Percentiles rank a stretch among this genome's conserved stretches.
These are phyloP conservation scores for Ambispora gerdemannii DNA, from an alignment of 192 early-diverging fungal genomes.

Conservation along the genomic window DNA sequence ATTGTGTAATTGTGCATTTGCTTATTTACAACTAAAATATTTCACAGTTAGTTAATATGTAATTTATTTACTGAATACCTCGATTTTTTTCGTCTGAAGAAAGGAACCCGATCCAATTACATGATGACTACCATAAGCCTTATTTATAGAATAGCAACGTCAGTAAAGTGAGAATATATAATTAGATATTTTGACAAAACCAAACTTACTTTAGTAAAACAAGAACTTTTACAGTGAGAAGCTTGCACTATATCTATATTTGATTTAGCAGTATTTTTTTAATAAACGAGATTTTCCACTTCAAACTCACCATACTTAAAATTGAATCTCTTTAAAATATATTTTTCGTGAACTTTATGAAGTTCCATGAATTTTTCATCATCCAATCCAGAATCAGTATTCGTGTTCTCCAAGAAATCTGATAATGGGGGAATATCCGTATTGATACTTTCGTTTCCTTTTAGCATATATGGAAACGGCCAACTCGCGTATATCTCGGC, in stretches of 20 bases:
- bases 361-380: constrained; percentile 26
- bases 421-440: neutral
- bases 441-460: neutral
- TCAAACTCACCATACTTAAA: constrained; percentile 46
- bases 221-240: constrained; percentile 53
- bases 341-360: constrained; percentile 39
- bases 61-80: constrained; percentile 38
- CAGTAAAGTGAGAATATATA: neutral
- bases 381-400: constrained; percentile 18
- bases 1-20: neutral
- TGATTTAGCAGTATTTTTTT: constrained; percentile 28
- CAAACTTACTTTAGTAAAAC: constrained; percentile 68
- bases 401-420: neutral
- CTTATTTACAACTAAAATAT: neutral
- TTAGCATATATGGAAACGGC: constrained; percentile 38
- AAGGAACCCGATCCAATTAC: constrained; percentile 75
- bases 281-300: neutral
- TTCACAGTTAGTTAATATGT: neutral
- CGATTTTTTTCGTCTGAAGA: constrained; percentile 69
- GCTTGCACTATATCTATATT: constrained; percentile 59
- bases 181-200: constrained; percentile 14
- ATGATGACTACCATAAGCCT: constrained; percentile 81
- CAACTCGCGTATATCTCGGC: constrained; percentile 39
- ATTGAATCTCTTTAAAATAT: constrained; percentile 45
- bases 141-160: constrained; percentile 45